Conservation (phyloP, 345 rosid genomes). For the Gossypioides kirkii region DNA sequence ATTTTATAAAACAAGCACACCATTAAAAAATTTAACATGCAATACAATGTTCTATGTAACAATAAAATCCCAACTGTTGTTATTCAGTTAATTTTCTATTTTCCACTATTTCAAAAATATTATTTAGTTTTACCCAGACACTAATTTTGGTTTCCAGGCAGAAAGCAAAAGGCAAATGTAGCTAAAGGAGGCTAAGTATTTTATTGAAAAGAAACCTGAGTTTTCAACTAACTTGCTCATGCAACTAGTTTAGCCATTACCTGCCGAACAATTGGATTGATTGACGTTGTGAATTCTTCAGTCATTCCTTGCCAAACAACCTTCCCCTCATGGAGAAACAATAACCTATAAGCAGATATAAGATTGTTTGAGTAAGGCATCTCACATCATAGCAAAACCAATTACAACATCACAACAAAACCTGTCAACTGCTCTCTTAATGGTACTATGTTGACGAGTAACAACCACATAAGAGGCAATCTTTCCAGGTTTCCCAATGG, state of each 20-base stretch:
- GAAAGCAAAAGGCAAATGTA: background rate
- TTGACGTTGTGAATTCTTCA: conserved; percentile 68
- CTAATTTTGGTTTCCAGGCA: background rate
- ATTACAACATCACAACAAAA: conserved; percentile 17
- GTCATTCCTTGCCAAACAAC: conserved; percentile 95
- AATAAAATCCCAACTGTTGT: background rate
- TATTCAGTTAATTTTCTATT: background rate
- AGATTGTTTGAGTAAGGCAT: conserved; percentile 5
- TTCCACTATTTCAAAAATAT: background rate
- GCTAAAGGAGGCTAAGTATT: background rate
- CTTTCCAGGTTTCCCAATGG: conserved; percentile 60
- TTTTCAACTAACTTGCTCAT: background rate
- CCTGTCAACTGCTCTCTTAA: conserved; percentile 95
- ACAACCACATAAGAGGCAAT: conserved; percentile 80
- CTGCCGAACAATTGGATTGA: conserved; percentile 85
- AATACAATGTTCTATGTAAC: background rate
- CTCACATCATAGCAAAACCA: conserved; percentile 5
- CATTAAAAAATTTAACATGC: background rate
- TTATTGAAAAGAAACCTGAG: background rate
- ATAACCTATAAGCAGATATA: conserved; percentile 41
- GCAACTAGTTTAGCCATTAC: conserved; percentile 22
- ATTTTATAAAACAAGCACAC: background rate
- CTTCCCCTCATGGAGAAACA: conserved; percentile 84
- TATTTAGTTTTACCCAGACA: background rate
- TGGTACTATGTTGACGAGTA: conserved; percentile 96